Base-by-base conservation (phyloP, 345 rosid genomes). In the Aurinia saxatilis region DNA sequence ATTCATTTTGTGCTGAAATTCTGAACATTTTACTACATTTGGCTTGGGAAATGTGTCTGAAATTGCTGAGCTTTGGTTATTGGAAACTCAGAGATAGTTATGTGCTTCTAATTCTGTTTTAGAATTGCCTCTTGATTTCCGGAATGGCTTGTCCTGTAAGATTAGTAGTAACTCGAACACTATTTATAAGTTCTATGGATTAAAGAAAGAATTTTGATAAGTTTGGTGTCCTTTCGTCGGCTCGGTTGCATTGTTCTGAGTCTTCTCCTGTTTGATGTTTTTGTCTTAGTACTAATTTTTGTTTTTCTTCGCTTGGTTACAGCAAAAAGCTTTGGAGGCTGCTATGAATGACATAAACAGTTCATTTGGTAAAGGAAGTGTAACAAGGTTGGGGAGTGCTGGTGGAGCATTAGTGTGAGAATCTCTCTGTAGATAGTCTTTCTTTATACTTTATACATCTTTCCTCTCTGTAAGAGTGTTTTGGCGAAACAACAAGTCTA, bases 261-360 rank as follows among this genome's bases (percentile, higher is more conserved):
- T 4, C 13, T 7, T 13, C n/a, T 55, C 31, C 25, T 38, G 23
- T 30, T 18, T 54, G 68, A 61, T 53, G 52, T 55, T 47, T 57
- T 10, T 31, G 39, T 31, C 31, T 39, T 11, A n/a, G 31, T 11
- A 31, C 18, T 34, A 15, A 50, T 18, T 34, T 34, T 15, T 5
- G 53, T 40, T 36, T 18, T 15, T 12, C 29, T 59, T 73, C 34
- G 35, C 11, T 60, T 60, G 9, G 27, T 46, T 72, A 38, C 83
- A 92, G 96, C 95, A 87, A 92, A 92, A 87, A 59, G 96, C 96
- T 35, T 62, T 92, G 75, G 98, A 92, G 18, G 91, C 95, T 27
- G 98, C 95, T 16, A 86, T 92, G 96, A 80, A 82, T 67, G 98
- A 89, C 63, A 86, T 92, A 37, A 92, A 92, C 54, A 78, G 50